Conservation (phyloP, 176 grass and related monocot genomes). For the Secale cereale region DNA sequence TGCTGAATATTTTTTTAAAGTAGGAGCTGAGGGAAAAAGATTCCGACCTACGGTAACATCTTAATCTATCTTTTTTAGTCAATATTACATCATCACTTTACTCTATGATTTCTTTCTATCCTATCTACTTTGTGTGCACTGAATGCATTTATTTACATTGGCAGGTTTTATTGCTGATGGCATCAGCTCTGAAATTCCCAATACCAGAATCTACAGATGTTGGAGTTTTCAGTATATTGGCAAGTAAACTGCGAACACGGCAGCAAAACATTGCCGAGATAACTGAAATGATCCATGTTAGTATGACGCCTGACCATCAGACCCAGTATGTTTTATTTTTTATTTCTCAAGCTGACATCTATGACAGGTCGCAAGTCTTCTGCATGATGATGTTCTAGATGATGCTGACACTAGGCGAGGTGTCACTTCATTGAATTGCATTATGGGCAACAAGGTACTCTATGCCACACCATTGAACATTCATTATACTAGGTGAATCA, state of each 20-base stretch:
- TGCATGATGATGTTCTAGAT: slow-evolving; percentile 97
- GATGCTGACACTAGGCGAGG: slow-evolving; percentile 98
- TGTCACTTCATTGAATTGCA: slow-evolving; percentile 80
- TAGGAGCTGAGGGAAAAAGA: slow-evolving; percentile 91
- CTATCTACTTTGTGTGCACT: background rate
- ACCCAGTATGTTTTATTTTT: background rate
- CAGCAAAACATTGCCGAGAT: slow-evolving; percentile 91
- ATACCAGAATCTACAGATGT: slow-evolving; percentile 43
- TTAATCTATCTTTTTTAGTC: background rate
- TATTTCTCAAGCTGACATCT: slow-evolving; percentile 21
- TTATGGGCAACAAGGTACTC: slow-evolving; percentile 97
- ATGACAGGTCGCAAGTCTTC: slow-evolving; percentile 85
- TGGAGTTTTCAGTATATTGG: slow-evolving; percentile 60
- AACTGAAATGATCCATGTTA: slow-evolving; percentile 99
- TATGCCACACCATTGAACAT: background rate
- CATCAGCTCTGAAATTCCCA: slow-evolving; percentile 87
- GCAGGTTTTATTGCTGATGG: slow-evolving; percentile 92
- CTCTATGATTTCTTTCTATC: background rate
- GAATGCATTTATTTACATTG: slow-evolving; percentile 14
- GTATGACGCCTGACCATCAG: slow-evolving; percentile 1
- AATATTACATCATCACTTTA: background rate
- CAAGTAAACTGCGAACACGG: slow-evolving; percentile 57
- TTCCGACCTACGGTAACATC: slow-evolving; percentile 86
- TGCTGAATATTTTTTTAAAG: slow-evolving; percentile 89
- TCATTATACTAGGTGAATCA: background rate